Evolutionary conservation across 2,329 filamentous ascomycete species (phyloP).

Genomic region (Ascocoryne sarcoides): DNA sequence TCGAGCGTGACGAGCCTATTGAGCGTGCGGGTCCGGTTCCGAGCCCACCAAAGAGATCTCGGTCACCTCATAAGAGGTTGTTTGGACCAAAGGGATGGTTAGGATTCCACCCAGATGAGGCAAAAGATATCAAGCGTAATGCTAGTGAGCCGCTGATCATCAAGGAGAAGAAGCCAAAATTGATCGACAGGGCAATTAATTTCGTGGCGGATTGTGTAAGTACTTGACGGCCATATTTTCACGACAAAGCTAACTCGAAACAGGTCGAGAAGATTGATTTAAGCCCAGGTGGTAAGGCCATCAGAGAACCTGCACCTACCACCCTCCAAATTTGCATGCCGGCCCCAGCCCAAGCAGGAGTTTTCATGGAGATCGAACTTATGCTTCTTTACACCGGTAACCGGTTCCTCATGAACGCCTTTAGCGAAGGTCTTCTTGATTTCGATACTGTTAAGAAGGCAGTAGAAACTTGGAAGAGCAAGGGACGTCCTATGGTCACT

Average conservation of each 20-base stretch:
- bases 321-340: neutral
- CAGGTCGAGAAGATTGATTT: constrained; percentile 27
- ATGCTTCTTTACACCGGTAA: constrained; percentile 26
- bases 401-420: constrained; percentile 27
- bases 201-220: constrained; percentile 27
- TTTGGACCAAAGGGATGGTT: constrained; percentile 28
- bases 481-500: constrained; percentile 38
- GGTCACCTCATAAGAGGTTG: constrained; percentile 29
- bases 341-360: constrained; percentile 22
- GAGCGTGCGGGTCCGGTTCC: neutral
- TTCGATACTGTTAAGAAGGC: constrained; percentile 25
- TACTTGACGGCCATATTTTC: neutral
- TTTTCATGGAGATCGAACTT: constrained; percentile 27
- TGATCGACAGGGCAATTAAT: constrained; percentile 23
- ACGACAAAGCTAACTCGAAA: neutral
- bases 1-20: constrained; percentile 14
- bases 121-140: constrained; percentile 6
- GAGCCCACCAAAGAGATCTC: constrained; percentile 19
- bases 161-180: constrained; percentile 25
- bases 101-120: constrained; percentile 19
- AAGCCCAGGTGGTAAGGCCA: constrained; percentile 5
- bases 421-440: constrained; percentile 23
- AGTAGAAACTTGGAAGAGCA: constrained; percentile 32
- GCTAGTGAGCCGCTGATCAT: constrained; percentile 8
- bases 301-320: neutral